These are phyloP conservation scores for Musa schizocarpa DNA, from an alignment of 176 grass and related monocot genomes.

Conservation along the genomic window DNA sequence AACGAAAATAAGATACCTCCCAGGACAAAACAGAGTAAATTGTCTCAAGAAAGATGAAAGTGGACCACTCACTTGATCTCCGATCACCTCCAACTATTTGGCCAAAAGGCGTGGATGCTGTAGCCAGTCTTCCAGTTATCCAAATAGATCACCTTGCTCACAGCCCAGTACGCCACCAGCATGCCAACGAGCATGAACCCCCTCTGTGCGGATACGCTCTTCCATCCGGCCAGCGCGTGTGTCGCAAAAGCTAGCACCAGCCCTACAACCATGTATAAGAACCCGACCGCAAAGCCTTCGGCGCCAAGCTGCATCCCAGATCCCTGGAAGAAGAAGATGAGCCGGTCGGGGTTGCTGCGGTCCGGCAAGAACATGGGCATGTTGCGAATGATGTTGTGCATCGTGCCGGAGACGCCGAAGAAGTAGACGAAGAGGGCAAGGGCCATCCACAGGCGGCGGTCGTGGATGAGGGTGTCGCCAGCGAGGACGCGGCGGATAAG, in stretches of 20 bases:
- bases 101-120: slow-evolving; percentile 89
- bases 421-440: slow-evolving; percentile 73
- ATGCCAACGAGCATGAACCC: slow-evolving; percentile 61
- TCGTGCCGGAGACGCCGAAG: slow-evolving; percentile 87
- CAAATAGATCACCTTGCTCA: slow-evolving; percentile 73
- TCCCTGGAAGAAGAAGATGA: slow-evolving; percentile 89
- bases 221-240: slow-evolving; percentile 52
- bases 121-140: slow-evolving; percentile 99
- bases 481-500: slow-evolving; percentile 55
- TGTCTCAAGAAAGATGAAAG: neutral
- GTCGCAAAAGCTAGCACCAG: slow-evolving; percentile 65
- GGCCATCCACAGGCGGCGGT: slow-evolving; percentile 62
- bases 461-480: slow-evolving; percentile 75
- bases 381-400: slow-evolving; percentile 85
- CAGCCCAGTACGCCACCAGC: slow-evolving; percentile 61
- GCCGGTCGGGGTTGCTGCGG: slow-evolving; percentile 55
- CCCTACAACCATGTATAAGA: slow-evolving; percentile 72
- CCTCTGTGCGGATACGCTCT: slow-evolving; percentile 46
- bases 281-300: slow-evolving; percentile 77
- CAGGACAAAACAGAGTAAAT: neutral
- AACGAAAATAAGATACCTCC: no score
- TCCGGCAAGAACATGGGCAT: slow-evolving; percentile 75
- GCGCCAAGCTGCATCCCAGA: slow-evolving; percentile 89
- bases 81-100: slow-evolving; percentile 67
- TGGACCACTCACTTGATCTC: neutral